Percentiles rank a stretch among this genome's conserved stretches.
These are phyloP conservation scores for Helenozyma rhizophorensis DNA, from an alignment of 805 yeast species.

Conservation along the genomic window DNA sequence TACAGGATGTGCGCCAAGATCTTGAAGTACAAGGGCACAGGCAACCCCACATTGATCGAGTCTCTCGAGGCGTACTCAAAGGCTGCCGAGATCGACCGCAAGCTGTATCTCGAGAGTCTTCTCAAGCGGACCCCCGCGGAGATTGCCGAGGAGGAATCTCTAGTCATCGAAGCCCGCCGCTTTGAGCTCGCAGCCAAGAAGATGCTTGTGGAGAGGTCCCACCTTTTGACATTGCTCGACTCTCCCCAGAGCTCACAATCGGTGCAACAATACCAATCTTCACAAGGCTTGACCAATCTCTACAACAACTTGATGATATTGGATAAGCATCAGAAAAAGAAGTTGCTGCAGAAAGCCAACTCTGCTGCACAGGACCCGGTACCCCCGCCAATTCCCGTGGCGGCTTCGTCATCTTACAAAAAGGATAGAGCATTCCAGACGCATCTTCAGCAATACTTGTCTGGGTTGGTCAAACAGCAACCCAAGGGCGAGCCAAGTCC, in stretches of 20 bases:
- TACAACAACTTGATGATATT: conserved; percentile 72
- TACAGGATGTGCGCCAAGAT: conserved; percentile 58
- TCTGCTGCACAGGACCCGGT: conserved; percentile 38
- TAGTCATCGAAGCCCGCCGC: conserved; percentile 87
- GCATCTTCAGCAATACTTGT: conserved; percentile 40
- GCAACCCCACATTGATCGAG: conserved; percentile 48
- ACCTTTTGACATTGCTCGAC: conserved; percentile 72
- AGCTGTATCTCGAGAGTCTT: conserved; percentile 71
- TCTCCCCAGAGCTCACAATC: conserved; percentile 79
- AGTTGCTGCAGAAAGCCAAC: conserved; percentile 40
- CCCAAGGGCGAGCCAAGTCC: conserved; percentile 34
- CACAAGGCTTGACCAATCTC: conserved; percentile 85
- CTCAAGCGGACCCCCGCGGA: conserved; percentile 89
- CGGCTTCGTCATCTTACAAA: conserved; percentile 46
- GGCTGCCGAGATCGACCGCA: conserved; percentile 71
- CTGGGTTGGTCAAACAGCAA: conserved; percentile 30
- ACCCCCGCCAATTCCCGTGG: conserved; percentile 52
- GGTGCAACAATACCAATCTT: conserved; percentile 70
- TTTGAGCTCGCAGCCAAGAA: conserved; percentile 91
- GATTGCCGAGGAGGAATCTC: conserved; percentile 94
- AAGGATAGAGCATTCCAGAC: conserved; percentile 41
- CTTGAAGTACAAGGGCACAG: conserved; percentile 38
- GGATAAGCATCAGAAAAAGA: conserved; percentile 56
- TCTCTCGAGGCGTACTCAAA: conserved; percentile 62
- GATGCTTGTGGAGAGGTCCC: conserved; percentile 77